phyloP scores from a whole-genome alignment of 148 eudicot genomes.

The Rhododendron vialii region DNA sequence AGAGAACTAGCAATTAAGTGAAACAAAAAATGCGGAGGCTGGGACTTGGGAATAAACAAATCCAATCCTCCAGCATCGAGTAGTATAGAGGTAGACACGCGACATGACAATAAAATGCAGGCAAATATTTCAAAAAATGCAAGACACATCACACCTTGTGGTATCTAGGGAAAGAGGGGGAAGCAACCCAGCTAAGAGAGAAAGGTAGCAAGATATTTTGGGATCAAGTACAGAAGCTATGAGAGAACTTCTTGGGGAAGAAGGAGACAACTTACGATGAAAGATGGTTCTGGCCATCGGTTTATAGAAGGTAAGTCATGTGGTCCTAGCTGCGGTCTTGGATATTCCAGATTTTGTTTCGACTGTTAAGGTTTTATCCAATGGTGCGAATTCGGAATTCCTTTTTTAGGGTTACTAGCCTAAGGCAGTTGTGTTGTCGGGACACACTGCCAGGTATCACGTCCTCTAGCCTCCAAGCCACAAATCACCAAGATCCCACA shows the following conservation, averaged over 20 bases:
- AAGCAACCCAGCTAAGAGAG: neutral
- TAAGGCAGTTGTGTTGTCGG: neutral
- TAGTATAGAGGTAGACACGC: neutral
- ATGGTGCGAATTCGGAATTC: neutral
- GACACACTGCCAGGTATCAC: neutral
- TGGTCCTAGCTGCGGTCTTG: neutral
- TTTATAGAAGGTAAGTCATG: neutral
- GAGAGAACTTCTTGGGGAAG: neutral
- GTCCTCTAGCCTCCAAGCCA: neutral
- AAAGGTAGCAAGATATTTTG: too few relatives aligned
- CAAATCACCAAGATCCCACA: neutral
- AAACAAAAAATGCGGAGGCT: neutral
- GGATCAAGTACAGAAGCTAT: too few relatives aligned
- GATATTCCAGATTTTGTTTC: neutral
- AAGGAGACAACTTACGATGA: neutral
- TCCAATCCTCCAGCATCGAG: constrained; percentile 7
- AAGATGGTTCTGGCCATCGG: neutral
- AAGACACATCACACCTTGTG: neutral
- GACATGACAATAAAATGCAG: neutral
- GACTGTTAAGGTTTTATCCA: neutral
- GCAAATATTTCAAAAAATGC: neutral
- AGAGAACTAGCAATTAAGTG: neutral
- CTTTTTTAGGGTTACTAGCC: neutral
- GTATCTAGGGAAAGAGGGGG: neutral
- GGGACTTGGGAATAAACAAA: neutral